Evolutionary conservation across 148 eudicot genomes (phyloP).

Genomic region (Cornus controversa): DNA sequence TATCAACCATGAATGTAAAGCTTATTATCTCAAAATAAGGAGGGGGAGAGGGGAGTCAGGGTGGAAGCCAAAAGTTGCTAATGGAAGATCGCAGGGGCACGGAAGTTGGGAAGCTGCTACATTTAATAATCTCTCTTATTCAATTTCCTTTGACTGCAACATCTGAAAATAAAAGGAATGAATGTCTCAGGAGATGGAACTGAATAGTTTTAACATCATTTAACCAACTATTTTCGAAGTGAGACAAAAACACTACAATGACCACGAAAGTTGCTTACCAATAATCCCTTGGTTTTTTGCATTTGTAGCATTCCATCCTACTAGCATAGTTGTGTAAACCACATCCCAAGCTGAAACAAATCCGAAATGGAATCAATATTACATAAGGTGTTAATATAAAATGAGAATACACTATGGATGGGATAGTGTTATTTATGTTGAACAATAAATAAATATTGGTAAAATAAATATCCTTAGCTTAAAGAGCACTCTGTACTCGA

Average conservation of each 20-base stretch:
- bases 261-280: conserved; percentile 30
- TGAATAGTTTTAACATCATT: not conserved
- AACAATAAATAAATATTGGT: not conserved
- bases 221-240: not conserved
- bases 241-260: not conserved
- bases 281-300: conserved; percentile 48
- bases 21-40: not conserved
- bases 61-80: not conserved
- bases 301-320: conserved; percentile 55
- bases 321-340: conserved; percentile 82
- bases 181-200: conserved; percentile 12
- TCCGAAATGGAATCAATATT: conserved; percentile 4
- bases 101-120: not conserved
- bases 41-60: no score
- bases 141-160: conserved; percentile 16
- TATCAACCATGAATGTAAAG: conserved; percentile 10
- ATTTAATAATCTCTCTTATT: not conserved
- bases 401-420: not conserved
- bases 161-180: conserved; percentile 16
- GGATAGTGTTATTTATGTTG: not conserved
- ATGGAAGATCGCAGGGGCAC: conserved; percentile 8
- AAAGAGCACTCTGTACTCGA: not conserved
- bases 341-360: conserved; percentile 52
- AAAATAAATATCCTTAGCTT: not conserved
- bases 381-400: not conserved